A percentile compares a stretch with the other conserved stretches of the same genome.
Evolutionary conservation across 2,329 filamentous ascomycete species (phyloP).

Genomic region (Trichoderma endophyticum): DNA sequence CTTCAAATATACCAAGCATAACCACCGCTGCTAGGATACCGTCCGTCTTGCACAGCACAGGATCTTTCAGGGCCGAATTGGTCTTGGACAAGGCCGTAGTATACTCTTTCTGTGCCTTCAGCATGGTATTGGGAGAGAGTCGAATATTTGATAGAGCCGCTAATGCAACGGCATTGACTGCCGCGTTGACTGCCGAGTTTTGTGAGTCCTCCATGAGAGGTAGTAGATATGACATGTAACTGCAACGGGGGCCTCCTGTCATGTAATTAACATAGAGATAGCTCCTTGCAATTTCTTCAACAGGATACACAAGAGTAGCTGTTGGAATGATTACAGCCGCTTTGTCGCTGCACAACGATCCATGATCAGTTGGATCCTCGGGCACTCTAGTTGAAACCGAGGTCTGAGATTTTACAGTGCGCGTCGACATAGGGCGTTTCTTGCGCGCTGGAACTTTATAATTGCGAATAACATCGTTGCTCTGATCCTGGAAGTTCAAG

Average conservation of each 20-base stretch:
- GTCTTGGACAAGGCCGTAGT: background rate
- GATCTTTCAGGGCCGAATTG: background rate
- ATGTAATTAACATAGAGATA: slow-evolving; percentile 1
- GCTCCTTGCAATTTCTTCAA: background rate
- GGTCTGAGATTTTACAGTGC: background rate
- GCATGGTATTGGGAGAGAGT: background rate
- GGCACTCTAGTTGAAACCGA: background rate
- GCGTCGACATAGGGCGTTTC: background rate
- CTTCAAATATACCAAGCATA: background rate
- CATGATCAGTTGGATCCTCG: background rate
- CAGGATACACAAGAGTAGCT: background rate
- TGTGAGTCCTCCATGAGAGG: background rate
- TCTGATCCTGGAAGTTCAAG: background rate
- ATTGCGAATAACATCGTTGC: background rate
- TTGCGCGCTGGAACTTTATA: background rate
- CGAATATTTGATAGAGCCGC: background rate
- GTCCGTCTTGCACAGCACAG: background rate
- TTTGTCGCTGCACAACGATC: background rate
- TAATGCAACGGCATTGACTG: background rate
- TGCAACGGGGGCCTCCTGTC: background rate
- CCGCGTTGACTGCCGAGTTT: background rate
- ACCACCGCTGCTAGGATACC: background rate
- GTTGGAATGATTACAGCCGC: background rate
- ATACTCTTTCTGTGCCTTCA: background rate
- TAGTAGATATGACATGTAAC: background rate